These are phyloP conservation scores for Tarenaya hassleriana DNA, from an alignment of 345 rosid species.

Conservation along the genomic window DNA sequence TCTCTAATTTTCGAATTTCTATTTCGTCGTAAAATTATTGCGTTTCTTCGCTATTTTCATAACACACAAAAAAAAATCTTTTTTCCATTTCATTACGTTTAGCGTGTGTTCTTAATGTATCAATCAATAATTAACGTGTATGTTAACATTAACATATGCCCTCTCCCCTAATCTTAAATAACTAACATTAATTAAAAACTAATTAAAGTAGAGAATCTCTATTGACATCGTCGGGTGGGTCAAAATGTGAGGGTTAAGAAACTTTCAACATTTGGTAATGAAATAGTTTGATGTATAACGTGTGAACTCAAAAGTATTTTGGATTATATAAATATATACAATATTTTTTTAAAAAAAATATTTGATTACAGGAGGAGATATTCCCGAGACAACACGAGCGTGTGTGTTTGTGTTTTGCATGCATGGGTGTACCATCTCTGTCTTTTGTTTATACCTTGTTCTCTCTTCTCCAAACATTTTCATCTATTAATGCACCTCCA, in stretches of 20 bases:
- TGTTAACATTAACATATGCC: background rate
- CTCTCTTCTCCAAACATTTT: slow-evolving; percentile 28
- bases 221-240: too few species aligned
- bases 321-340: slow-evolving; percentile 1
- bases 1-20: too few species aligned
- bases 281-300: background rate
- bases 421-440: slow-evolving; percentile 26
- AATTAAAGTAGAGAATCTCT: too few species aligned
- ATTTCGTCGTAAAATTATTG: background rate
- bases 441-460: slow-evolving; percentile 27
- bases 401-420: slow-evolving; percentile 10
- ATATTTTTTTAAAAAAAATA: background rate
- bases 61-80: too few species aligned
- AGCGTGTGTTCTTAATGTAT: background rate
- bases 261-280: too few species aligned
- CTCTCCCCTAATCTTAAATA: too few species aligned
- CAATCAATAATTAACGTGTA: too few species aligned
- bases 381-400: slow-evolving; percentile 29
- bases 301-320: slow-evolving; percentile 10
- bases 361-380: slow-evolving; percentile 17
- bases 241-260: too few species aligned
- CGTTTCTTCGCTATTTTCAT: background rate
- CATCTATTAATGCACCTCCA: slow-evolving; percentile 25
- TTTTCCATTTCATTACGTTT: background rate
- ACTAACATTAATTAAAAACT: too few species aligned